Evolutionary conservation across 2,329 filamentous ascomycete species (phyloP).

Genomic region (Penicillium concentricum): DNA sequence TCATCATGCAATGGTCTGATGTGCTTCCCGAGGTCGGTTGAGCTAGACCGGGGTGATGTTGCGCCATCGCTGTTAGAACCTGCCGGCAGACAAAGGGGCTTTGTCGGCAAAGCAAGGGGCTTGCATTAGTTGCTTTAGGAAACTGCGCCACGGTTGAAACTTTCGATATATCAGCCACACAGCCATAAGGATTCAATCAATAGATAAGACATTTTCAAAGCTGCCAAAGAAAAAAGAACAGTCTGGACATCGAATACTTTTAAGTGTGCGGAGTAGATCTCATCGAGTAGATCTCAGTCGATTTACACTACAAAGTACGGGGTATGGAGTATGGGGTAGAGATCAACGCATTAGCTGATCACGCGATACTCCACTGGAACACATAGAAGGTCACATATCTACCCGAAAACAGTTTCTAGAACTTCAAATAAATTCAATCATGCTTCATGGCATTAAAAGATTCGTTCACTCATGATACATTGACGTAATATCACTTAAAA

Average conservation of each 20-base stretch:
- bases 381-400: not conserved
- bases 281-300: not conserved
- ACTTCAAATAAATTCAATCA: not conserved
- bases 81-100: not conserved
- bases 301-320: too few relatives aligned
- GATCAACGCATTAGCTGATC: not conserved
- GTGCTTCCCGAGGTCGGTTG: too few relatives aligned
- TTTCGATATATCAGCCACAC: not conserved
- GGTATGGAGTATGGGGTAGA: too few relatives aligned
- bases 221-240: not conserved
- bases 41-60: not conserved
- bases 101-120: not conserved
- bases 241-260: not conserved
- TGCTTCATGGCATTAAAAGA: not conserved
- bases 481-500: conserved; percentile 5
- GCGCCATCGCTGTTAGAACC: not conserved
- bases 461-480: conserved; percentile 11
- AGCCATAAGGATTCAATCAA: not conserved
- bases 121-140: not conserved
- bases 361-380: not conserved
- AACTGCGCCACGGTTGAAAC: not conserved
- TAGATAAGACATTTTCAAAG: not conserved
- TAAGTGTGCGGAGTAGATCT: too few relatives aligned
- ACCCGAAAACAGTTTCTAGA: not conserved
- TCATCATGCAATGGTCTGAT: not conserved